A percentile compares a stretch with the other conserved stretches of the same genome.
These are phyloP conservation scores for Fraxinus excelsior DNA, from an alignment of 257 asterid species.

Conservation along the genomic window DNA sequence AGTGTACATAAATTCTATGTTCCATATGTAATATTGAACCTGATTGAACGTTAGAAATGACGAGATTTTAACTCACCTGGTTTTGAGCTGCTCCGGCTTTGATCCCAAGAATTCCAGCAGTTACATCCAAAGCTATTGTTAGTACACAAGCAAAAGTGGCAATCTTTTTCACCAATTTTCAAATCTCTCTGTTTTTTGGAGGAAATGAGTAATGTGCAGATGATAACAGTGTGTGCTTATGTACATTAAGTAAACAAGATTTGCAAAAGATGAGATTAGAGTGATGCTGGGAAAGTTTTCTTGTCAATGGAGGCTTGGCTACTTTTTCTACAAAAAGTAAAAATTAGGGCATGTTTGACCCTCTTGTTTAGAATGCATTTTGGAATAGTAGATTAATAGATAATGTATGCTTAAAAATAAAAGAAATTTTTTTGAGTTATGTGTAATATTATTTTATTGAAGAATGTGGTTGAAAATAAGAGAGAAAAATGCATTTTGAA, in stretches of 20 bases:
- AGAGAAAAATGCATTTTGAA: too few relatives aligned
- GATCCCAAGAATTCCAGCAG: constrained; percentile 74
- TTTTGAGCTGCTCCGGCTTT: constrained; percentile 83
- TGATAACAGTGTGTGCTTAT: too few relatives aligned
- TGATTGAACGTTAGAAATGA: background rate
- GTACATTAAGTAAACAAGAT: too few relatives aligned
- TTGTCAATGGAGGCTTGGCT: constrained; percentile 57
- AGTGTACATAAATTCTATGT: too few relatives aligned
- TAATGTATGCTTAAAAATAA: too few relatives aligned
- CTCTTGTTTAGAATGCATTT: too few relatives aligned
- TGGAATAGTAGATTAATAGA: too few relatives aligned
- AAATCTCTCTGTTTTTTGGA: background rate
- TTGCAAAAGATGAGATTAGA: constrained; percentile 17
- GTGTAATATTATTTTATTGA: too few relatives aligned
- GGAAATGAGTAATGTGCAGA: background rate
- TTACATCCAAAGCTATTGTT: constrained; percentile 65
- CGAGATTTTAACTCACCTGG: constrained; percentile 39
- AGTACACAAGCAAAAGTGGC: constrained; percentile 62
- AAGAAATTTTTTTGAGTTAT: too few relatives aligned
- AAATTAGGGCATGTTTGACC: too few relatives aligned
- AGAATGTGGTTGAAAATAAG: too few relatives aligned
- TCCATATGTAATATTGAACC: background rate
- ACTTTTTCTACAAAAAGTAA: too few relatives aligned
- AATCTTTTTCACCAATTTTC: constrained; percentile 48
- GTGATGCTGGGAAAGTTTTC: constrained; percentile 31